phyloP scores from a whole-genome alignment of 1,284 basidiomycete genomes.

The Ustilago xerochloae region DNA sequence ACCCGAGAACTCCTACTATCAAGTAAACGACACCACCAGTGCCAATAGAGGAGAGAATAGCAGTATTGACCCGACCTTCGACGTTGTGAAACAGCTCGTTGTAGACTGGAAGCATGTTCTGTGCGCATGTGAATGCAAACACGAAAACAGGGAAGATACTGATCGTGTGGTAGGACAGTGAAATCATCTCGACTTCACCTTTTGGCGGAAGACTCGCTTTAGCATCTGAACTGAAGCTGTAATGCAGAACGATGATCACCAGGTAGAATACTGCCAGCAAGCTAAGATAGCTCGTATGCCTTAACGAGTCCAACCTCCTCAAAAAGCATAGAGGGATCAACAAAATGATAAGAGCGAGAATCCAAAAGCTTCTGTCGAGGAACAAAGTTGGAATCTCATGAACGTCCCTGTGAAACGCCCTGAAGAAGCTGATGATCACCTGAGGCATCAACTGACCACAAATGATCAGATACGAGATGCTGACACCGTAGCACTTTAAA shows the following conservation, averaged over 20 bases:
- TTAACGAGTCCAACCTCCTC: conserved; percentile 75
- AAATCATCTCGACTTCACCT: conserved; percentile 50
- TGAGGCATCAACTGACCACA: conserved; percentile 80
- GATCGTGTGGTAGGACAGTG: conserved; percentile 75
- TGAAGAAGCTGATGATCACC: conserved; percentile 82
- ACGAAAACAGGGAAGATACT: conserved; percentile 91
- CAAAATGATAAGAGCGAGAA: conserved; percentile 82
- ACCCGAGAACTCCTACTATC: conserved; percentile 76
- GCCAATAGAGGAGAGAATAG: conserved; percentile 87
- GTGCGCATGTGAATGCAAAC: conserved; percentile 74
- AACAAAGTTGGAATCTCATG: conserved; percentile 54
- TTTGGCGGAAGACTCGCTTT: conserved; percentile 46
- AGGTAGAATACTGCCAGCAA: conserved; percentile 77
- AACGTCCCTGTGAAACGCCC: conserved; percentile 41
- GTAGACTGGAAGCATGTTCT: conserved; percentile 76
- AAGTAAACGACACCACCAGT: conserved; percentile 67
- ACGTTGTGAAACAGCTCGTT: conserved; percentile 88
- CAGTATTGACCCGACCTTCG: conserved; percentile 84
- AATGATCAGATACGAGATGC: conserved; percentile 78
- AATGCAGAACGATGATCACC: conserved; percentile 68
- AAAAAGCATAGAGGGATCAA: conserved; percentile 89
- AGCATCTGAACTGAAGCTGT: conserved; percentile 49
- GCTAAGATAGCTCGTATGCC: conserved; percentile 84
- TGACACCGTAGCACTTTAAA: conserved; percentile 80
- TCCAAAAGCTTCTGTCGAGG: conserved; percentile 83